Evolutionary conservation across 257 asterid genomes (phyloP), one percentile per base, ranked within the genome.

Genomic region (Lavandula angustifolia): DNA sequence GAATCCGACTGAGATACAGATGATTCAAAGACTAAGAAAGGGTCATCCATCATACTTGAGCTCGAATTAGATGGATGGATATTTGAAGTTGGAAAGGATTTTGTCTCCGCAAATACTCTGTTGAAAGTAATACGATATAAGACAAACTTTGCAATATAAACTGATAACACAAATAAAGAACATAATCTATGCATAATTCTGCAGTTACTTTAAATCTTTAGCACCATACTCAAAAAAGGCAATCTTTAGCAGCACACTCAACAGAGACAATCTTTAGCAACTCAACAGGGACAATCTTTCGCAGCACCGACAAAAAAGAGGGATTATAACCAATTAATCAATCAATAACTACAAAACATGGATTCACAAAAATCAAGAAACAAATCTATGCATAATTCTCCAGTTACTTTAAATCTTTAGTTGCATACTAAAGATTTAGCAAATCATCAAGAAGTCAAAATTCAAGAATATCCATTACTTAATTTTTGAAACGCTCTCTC

Each of bases 21-120:
- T 56, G 87, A 54, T 67, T 87, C 84, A 68, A 83, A 88, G 64
- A 76, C 69, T 50, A 68, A 68, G 81, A 87, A 79, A 53, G 92
- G 91, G 73, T 85, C 96, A 76, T 80, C 84, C 11, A 67, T 68
- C 58, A 49, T 63, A 46, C 61, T 42, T 62, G 81, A 78, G 82
- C 81, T 72, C 22, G 81, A 68, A 38, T 76, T 76, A 59, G 79
- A 73, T 48, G 81, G 70, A 68, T 17, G 75, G 38, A 66, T 63
- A 67, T 74, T 75, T 6, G 83, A 68, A 59, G 72, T 78, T 18
- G 66, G 76, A 69, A 73, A 68, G 16, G 51, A 60, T 12, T 73
- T 69, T 43, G 53, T 67, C 73, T 69, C 76, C 2, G 76, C 40
- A 53, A 27, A 43, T 22, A 5, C 72, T 55, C 95, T 90, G 86